Evolutionary conservation across 2,329 filamentous ascomycete species (phyloP).

Genomic region (Pyrenochaeta sp.): DNA sequence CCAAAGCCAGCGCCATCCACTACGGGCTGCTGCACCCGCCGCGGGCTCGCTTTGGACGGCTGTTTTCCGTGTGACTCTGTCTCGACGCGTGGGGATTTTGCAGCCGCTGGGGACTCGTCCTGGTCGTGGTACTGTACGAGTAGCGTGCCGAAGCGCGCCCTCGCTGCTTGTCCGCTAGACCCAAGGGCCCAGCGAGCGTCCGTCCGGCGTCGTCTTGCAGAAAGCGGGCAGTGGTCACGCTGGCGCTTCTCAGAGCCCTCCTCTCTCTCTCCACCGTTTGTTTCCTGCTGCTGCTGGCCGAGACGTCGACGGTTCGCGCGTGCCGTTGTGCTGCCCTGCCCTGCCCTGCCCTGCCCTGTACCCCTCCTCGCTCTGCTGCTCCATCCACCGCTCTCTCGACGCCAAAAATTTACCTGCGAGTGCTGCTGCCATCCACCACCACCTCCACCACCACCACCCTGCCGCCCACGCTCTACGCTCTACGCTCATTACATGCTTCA

Average conservation of each 20-base stretch:
- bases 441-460: constrained; percentile 7
- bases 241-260: not conserved
- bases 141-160: constrained; percentile 14
- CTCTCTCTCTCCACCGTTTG: not conserved
- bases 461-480: constrained; percentile 1
- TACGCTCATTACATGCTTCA: constrained; percentile 31
- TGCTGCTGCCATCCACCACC: constrained; percentile 8
- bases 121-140: not conserved
- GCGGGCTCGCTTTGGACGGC: constrained; percentile 13
- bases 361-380: constrained; percentile 16
- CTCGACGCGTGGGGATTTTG: constrained; percentile 25
- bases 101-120: constrained; percentile 4
- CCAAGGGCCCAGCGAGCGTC: too few relatives aligned
- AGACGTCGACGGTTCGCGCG: constrained; percentile 2
- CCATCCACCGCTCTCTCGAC: constrained; percentile 7
- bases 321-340: not conserved
- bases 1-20: too few relatives aligned
- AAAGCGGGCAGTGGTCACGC: too few relatives aligned
- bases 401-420: constrained; percentile 17
- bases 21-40: not conserved
- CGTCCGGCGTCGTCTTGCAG: too few relatives aligned
- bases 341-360: constrained; percentile 2
- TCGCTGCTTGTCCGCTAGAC: constrained; percentile 7
- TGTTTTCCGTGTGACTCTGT: constrained; percentile 21
- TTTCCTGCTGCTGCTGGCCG: constrained; percentile 12